These are phyloP conservation scores for Clarireedia hainanense DNA, from an alignment of 2,329 filamentous ascomycete species.

Conservation along the genomic window DNA sequence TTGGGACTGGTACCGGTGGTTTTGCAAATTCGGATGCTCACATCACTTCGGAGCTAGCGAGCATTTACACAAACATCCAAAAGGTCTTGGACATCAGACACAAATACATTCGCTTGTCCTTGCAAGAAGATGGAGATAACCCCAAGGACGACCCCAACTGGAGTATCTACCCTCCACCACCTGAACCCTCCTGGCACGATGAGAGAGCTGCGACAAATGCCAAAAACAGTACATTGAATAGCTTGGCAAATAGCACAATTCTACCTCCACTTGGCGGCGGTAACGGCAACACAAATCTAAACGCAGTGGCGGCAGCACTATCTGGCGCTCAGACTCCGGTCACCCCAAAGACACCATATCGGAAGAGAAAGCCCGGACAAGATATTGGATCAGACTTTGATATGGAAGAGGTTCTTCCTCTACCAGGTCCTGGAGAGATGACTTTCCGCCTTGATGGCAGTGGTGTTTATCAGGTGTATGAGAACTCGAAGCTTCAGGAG, in stretches of 20 bases:
- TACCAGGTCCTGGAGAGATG: conserved; percentile 62
- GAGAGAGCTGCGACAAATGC: conserved; percentile 27
- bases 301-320: neutral
- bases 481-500: conserved; percentile 54
- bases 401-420: conserved; percentile 66
- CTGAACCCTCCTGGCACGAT: conserved; percentile 81
- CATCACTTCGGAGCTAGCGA: conserved; percentile 73
- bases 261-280: conserved; percentile 26
- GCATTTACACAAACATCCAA: conserved; percentile 86
- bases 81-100: conserved; percentile 80
- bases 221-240: conserved; percentile 41
- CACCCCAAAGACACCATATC: conserved; percentile 40
- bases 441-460: conserved; percentile 71
- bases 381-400: conserved; percentile 91
- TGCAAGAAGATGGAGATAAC: conserved; percentile 77
- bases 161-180: conserved; percentile 85
- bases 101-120: conserved; percentile 80
- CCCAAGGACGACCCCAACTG: conserved; percentile 78
- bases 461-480: conserved; percentile 89
- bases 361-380: conserved; percentile 74
- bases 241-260: conserved; percentile 31
- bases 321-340: conserved; percentile 25
- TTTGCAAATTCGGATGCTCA: conserved; percentile 67
- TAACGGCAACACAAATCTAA: conserved; percentile 8
- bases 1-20: conserved; percentile 53